Evolutionary conservation across 371 early-diverging fungal genomes (phyloP).

Genomic region (Circinella minor): DNA sequence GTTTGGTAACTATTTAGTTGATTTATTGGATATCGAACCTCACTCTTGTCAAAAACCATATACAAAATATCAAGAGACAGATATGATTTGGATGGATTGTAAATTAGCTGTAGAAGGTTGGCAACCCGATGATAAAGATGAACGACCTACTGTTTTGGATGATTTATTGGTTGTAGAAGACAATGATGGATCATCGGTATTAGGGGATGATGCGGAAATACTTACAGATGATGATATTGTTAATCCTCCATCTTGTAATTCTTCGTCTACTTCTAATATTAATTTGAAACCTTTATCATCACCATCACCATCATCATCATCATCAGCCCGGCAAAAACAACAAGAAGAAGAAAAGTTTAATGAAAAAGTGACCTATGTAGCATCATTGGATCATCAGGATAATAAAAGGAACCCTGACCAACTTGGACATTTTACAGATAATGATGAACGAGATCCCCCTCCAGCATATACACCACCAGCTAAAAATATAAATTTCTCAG

Average conservation of each 20-base stretch:
- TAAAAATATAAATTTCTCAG: background rate
- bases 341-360: background rate
- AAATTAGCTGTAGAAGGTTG: conserved; percentile 44
- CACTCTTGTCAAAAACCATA: conserved; percentile 30
- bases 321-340: background rate
- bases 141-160: conserved; percentile 35
- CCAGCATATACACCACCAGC: conserved; percentile 5
- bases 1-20: conserved; percentile 49
- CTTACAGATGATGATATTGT: conserved; percentile 11
- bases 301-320: background rate
- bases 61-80: conserved; percentile 35
- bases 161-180: background rate
- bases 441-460: conserved; percentile 3
- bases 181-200: background rate
- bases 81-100: conserved; percentile 43
- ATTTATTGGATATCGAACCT: conserved; percentile 44
- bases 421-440: conserved; percentile 1
- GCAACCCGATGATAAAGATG: conserved; percentile 39
- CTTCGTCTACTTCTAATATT: no score
- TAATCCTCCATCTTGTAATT: no score
- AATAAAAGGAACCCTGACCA: background rate
- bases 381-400: background rate
- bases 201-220: conserved; percentile 14
- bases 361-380: conserved; percentile 1
- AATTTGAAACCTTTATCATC: no score